These are phyloP conservation scores for Annona squamosa DNA, from an alignment of 164 flowering plant genomes.

Conservation along the genomic window DNA sequence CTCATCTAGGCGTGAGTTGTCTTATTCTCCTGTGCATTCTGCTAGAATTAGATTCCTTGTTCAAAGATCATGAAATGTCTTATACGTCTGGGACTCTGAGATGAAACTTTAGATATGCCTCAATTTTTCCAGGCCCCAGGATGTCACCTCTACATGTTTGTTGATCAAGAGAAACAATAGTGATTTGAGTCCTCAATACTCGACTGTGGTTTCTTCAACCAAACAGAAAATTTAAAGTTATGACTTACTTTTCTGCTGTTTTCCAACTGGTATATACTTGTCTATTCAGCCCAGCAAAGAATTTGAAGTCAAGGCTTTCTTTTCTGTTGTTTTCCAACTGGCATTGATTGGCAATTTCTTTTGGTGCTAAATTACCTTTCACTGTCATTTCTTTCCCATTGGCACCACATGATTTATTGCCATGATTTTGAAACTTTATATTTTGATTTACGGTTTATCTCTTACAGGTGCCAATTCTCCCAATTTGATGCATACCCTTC, in stretches of 20 bases:
- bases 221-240: background rate
- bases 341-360: background rate
- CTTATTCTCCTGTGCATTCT: constrained; percentile 1
- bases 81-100: background rate
- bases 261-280: background rate
- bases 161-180: background rate
- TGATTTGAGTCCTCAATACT: background rate
- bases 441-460: background rate
- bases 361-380: background rate
- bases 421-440: background rate
- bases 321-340: background rate
- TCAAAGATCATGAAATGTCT: background rate
- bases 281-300: background rate
- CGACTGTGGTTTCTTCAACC: background rate
- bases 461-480: constrained; percentile 30
- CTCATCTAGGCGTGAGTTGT: constrained; percentile 27
- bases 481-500: constrained; percentile 19
- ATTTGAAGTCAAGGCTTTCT: background rate
- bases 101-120: too few species aligned
- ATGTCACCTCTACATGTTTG: background rate
- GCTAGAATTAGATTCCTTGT: background rate
- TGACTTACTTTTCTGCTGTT: background rate
- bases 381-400: background rate
- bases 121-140: background rate
- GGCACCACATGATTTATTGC: background rate